These are phyloP conservation scores for Cyberlindnera americana DNA, from an alignment of 805 yeast genomes.

Conservation along the genomic window DNA sequence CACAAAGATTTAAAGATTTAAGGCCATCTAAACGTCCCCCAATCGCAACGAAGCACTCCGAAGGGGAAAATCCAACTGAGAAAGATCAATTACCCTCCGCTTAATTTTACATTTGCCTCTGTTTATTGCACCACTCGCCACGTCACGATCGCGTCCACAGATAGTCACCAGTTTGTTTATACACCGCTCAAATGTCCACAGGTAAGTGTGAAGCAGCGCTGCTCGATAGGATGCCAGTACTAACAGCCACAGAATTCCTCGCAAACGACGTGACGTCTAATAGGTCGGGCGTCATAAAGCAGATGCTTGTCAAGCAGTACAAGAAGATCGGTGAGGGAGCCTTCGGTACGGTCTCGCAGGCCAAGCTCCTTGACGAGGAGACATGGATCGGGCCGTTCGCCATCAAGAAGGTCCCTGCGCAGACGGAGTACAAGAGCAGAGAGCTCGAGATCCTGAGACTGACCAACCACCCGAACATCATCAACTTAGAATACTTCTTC, in stretches of 20 bases:
- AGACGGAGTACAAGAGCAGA: conserved; percentile 79
- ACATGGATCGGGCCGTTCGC: conserved; percentile 79
- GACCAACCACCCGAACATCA: conserved; percentile 78
- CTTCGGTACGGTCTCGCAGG: conserved; percentile 81
- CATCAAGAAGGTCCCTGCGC: conserved; percentile 81
- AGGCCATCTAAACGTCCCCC: too few relatives aligned
- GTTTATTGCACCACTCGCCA: conserved; percentile 7
- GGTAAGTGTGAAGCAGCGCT: not conserved
- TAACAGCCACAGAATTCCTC: conserved; percentile 36
- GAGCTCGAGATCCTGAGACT: conserved; percentile 73
- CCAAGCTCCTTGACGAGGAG: conserved; percentile 44
- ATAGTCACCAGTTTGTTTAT: not conserved
- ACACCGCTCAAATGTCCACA: not conserved
- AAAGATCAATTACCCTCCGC: too few relatives aligned
- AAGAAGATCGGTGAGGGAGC: conserved; percentile 84
- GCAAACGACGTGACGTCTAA: conserved; percentile 64
- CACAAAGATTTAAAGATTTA: too few relatives aligned
- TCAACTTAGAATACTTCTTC: conserved; percentile 64
- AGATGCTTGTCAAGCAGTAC: conserved; percentile 69
- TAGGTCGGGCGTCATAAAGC: conserved; percentile 45
- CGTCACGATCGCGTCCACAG: conserved; percentile 14
- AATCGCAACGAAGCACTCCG: too few relatives aligned
- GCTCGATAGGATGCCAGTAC: not conserved
- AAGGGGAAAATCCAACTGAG: too few relatives aligned
- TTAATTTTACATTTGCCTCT: too few relatives aligned